Percentiles rank a stretch among this genome's conserved stretches.
These are phyloP conservation scores for Xanthoceras sorbifolium DNA, from an alignment of 345 rosid genomes.

Conservation along the genomic window DNA sequence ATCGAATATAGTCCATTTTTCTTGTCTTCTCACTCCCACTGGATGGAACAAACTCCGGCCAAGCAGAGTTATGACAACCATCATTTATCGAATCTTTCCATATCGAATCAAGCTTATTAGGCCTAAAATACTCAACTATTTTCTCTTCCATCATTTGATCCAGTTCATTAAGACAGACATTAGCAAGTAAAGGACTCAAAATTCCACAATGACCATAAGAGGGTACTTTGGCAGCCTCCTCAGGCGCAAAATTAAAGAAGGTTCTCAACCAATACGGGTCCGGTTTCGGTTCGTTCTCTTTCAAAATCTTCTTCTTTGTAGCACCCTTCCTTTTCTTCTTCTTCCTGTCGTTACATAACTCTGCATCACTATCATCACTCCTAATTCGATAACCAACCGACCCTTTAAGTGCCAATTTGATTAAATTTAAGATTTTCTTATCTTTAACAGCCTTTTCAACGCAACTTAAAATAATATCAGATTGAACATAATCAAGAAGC, in stretches of 20 bases:
- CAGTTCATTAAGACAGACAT: conserved; percentile 80
- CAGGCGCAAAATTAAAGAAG: conserved; percentile 81
- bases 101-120: conserved; percentile 77
- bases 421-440: conserved; percentile 63
- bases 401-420: conserved; percentile 51
- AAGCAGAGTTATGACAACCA: conserved; percentile 92
- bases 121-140: conserved; percentile 68
- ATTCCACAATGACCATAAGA: conserved; percentile 84
- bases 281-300: conserved; percentile 84
- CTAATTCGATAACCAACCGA: conserved; percentile 32
- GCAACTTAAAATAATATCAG: conserved; percentile 51
- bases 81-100: conserved; percentile 86
- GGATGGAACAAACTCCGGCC: conserved; percentile 98
- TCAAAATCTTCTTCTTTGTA: conserved; percentile 76
- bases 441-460: conserved; percentile 69
- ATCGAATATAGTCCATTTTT: conserved; percentile 90
- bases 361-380: conserved; percentile 31
- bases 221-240: conserved; percentile 89
- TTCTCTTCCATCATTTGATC: conserved; percentile 78
- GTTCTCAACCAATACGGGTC: conserved; percentile 96
- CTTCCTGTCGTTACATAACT: conserved; percentile 43
- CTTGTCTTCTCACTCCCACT: conserved; percentile 90
- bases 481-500: conserved; percentile 51
- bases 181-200: conserved; percentile 88
- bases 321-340: conserved; percentile 50